These are phyloP conservation scores for Sphaerulina musiva DNA, from an alignment of 2,329 filamentous ascomycete genomes.

Conservation along the genomic window DNA sequence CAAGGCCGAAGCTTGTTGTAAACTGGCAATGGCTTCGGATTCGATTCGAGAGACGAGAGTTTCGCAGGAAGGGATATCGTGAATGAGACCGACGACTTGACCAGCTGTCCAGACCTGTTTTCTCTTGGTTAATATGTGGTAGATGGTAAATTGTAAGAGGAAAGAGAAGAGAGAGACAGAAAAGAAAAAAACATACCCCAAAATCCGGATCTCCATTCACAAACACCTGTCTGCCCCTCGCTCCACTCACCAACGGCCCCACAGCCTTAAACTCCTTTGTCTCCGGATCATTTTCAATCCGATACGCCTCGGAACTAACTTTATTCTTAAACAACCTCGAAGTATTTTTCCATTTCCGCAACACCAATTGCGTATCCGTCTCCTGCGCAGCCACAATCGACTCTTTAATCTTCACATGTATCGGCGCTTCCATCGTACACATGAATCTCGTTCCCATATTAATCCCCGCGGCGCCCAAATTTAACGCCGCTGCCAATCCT, in stretches of 20 bases:
- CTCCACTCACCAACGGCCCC: conserved; percentile 78
- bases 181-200: conserved; percentile 50
- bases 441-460: conserved; percentile 99
- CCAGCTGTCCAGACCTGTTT: conserved; percentile 94
- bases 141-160: too few species aligned
- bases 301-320: conserved; percentile 70
- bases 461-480: conserved; percentile 83
- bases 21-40: conserved; percentile 39
- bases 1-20: conserved; percentile 36
- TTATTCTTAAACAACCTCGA: conserved; percentile 84
- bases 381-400: conserved; percentile 82
- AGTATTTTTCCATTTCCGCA: conserved; percentile 91
- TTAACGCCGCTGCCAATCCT: conserved; percentile 82
- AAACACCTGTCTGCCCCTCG: conserved; percentile 87
- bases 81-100: conserved; percentile 68
- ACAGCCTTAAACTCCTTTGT: conserved; percentile 87
- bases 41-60: conserved; percentile 44
- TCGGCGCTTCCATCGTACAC: conserved; percentile 87
- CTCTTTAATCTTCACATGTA: conserved; percentile 90
- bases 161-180: too few species aligned
- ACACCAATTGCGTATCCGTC: conserved; percentile 81
- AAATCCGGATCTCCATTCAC: conserved; percentile 83
- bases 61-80: conserved; percentile 46
- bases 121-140: too few species aligned
- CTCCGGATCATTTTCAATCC: conserved; percentile 74